A percentile compares a stretch with the other conserved stretches of the same genome.
phyloP scores from a whole-genome alignment of 495 filamentous ascomycete genomes.

The Lasiosphaeria hispida region DNA sequence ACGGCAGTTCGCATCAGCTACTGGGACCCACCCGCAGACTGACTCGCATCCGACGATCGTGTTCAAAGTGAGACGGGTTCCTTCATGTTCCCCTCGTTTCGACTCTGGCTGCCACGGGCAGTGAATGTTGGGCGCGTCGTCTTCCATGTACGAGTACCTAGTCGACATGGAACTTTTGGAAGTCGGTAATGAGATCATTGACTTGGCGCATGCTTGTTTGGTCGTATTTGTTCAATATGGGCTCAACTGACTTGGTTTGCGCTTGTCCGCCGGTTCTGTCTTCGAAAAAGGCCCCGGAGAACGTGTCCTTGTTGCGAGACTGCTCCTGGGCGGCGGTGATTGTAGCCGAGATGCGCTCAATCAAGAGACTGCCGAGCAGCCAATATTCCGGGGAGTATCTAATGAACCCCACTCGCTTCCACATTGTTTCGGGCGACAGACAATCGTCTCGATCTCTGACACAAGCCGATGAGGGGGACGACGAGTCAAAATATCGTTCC shows the following conservation, averaged over 20 bases:
- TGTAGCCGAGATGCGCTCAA: slow-evolving; percentile 22
- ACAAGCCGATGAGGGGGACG: slow-evolving; percentile 15
- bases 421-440: slow-evolving; percentile 22
- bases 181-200: slow-evolving; percentile 32
- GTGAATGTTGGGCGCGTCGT: too few species aligned
- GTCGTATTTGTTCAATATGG: slow-evolving; percentile 33
- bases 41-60: too few species aligned
- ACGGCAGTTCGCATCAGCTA: too few species aligned
- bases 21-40: too few species aligned
- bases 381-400: slow-evolving; percentile 29
- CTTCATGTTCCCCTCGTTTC: background rate
- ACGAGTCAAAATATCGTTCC: slow-evolving; percentile 24
- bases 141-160: background rate
- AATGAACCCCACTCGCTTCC: slow-evolving; percentile 30
- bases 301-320: background rate
- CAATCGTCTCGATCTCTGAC: slow-evolving; percentile 18
- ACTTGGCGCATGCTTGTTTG: slow-evolving; percentile 37
- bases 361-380: slow-evolving; percentile 29
- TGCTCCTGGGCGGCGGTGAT: background rate
- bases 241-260: slow-evolving; percentile 20
- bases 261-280: background rate
- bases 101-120: background rate
- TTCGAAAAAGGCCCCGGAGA: slow-evolving; percentile 1
- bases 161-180: slow-evolving; percentile 25
- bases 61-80: too few species aligned